phyloP scores from a whole-genome alignment of 371 early-diverging fungal species.

The Amoeboaphelidium protococcarum region DNA sequence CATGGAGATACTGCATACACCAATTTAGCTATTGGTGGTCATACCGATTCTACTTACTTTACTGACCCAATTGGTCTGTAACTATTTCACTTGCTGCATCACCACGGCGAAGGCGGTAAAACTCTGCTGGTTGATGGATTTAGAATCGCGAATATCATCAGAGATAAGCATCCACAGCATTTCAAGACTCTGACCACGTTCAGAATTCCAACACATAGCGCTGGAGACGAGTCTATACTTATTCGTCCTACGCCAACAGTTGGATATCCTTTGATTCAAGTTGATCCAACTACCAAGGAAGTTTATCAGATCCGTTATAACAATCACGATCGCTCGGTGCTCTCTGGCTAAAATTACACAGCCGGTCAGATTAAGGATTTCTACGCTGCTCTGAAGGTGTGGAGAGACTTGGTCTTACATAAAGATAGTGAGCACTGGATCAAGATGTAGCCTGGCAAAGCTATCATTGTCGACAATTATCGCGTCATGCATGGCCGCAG shows the following conservation, averaged over 20 bases:
- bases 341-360: constrained; percentile 18
- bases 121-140: constrained; percentile 65
- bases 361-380: constrained; percentile 24
- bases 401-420: constrained; percentile 31
- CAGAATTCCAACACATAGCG: constrained; percentile 37
- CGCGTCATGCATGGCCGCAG: constrained; percentile 57
- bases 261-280: constrained; percentile 3
- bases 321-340: constrained; percentile 49
- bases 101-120: constrained; percentile 43
- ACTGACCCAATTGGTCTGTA: constrained; percentile 63
- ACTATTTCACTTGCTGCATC: constrained; percentile 55
- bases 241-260: constrained; percentile 35
- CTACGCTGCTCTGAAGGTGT: constrained; percentile 40
- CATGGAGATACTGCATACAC: constrained; percentile 77
- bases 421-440: constrained; percentile 33
- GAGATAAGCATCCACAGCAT: constrained; percentile 23
- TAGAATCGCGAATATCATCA: constrained; percentile 31
- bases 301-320: constrained; percentile 56
- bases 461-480: constrained; percentile 60
- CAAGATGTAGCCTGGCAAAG: constrained; percentile 37
- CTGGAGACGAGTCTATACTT: constrained; percentile 39
- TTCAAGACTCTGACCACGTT: constrained; percentile 32
- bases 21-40: constrained; percentile 38
- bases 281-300: constrained; percentile 9
- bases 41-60: constrained; percentile 78